Evolutionary conservation across 2,329 filamentous ascomycete species (phyloP), one percentile per base, ranked within the genome.

Genomic region (Harringtonia aguacate): DNA sequence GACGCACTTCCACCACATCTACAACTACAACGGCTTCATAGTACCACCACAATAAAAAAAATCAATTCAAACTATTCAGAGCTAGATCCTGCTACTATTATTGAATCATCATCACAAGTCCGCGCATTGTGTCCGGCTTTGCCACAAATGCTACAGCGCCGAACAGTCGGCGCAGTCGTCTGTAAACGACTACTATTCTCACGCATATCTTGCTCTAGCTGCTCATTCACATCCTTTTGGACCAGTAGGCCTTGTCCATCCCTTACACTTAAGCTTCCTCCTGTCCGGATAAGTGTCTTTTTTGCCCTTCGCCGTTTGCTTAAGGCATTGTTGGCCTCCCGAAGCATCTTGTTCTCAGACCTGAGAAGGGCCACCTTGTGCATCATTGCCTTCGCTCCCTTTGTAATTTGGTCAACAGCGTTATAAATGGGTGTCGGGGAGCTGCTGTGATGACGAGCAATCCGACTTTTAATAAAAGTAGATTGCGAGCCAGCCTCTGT

Each of bases 301-400:
- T 38, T 38, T 24, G 36, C 36, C 36, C 20, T 38, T 27, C 20
- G 36, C 18, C 20, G 20, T 27, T 38, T 38, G 14, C 18, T 22
- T 15, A 38, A 22, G 22, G 36, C 36, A 22, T 46, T 24, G 28
- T 42, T 47, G 17, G 42, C 46, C 72, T 75, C 29, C 73, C 73
- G 31, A 84, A 84, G 63, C 77, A 82, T 48, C 79, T 79, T 34
- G 17, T 34, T 34, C 14, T 34, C 15, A 34, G 31, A 34, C 15
- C 31, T 34, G 6, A 45, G 27, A 24, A 48, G 41, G 36, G 44
- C 41, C 21, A 48, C 41, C 39, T 47, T 2, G 45, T 45, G 28
- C 33, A 46, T 49, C n/a, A 49, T 28, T 43, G 47, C 42, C 31
- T 38, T 41, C 6, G 36, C 31, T 46, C 37, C 41, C 34, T 34